Base-by-base conservation (phyloP, 495 filamentous ascomycete genomes). In the Tuber indicum region DNA sequence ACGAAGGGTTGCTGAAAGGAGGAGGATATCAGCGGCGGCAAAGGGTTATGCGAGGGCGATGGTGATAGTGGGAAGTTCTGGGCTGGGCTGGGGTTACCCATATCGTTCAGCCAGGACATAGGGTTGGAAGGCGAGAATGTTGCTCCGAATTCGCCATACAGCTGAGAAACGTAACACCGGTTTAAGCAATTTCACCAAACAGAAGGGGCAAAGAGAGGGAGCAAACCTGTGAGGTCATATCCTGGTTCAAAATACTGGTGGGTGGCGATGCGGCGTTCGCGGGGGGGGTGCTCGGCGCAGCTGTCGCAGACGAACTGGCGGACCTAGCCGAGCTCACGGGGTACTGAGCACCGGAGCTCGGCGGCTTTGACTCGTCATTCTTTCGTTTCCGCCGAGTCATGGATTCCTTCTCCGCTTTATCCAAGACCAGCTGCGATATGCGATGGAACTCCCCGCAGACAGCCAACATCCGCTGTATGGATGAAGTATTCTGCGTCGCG, bases 391-490 rank as follows among this genome's bases (percentile, higher is more conserved):
- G 89, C 78, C 91, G 88, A 3, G 90, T 90, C 16, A 90, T 87
- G 39, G 89, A 87, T 49, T 98, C 94, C 81, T 91, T 92, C 77
- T 98, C 96, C 1, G 92, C 88, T 81, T 93, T 96, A 70, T 98
- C 94, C 47, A 98, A 89, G 19, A 98, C 94, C 32, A 94, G 90
- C 83, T 91, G 94, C 70, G 94, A 94, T 78, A 99, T 98, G 78
- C 96, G 88, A 81, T 98, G 94, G 77, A 99, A 99, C 81, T 98
- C 96, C 26, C 93, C 89, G 85, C 94, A 97, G 8, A 99, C 91
- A 74, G 90, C 89, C 45, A 98, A 88, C 94, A 99, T 98, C 58
- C 95, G 92, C 84, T 92, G 92, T 72, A 98, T 92, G 75, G 92
- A 93, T 49, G 92, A 92, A 73, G 93, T 94, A 62, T 93, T 92